Evolutionary conservation across 805 yeast species (phyloP).

Genomic region (Kockiozyma suomiensis): DNA sequence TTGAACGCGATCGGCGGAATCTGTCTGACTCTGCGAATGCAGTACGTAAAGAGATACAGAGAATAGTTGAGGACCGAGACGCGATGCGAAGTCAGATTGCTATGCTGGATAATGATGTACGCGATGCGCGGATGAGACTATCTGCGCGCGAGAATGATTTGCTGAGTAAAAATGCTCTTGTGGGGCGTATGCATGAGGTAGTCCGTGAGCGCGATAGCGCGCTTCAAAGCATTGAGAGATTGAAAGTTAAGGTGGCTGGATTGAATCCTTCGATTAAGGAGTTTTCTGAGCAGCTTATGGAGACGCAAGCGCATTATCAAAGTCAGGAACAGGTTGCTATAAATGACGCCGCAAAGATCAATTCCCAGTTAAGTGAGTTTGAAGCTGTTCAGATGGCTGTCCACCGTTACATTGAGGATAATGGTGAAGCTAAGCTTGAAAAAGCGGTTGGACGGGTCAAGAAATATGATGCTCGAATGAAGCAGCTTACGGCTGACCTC

Average conservation of each 20-base stretch:
- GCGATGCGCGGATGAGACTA: constrained; percentile 56
- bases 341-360: constrained; percentile 5
- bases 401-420: not conserved
- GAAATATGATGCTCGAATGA: constrained; percentile 36
- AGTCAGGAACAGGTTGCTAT: constrained; percentile 27
- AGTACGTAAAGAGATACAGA: constrained; percentile 44
- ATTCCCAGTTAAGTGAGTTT: constrained; percentile 11
- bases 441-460: constrained; percentile 43
- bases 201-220: constrained; percentile 42
- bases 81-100: constrained; percentile 48
- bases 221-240: constrained; percentile 43
- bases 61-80: constrained; percentile 50
- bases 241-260: constrained; percentile 34
- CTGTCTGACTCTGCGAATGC: constrained; percentile 48
- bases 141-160: constrained; percentile 57
- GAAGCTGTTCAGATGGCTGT: constrained; percentile 8
- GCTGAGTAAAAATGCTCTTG: constrained; percentile 48
- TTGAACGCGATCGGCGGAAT: constrained; percentile 39
- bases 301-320: constrained; percentile 16
- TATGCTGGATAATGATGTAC: constrained; percentile 53
- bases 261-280: constrained; percentile 12
- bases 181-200: constrained; percentile 27
- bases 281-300: constrained; percentile 6
- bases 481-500: constrained; percentile 37
- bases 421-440: constrained; percentile 36